Conservation (phyloP, 164 flowering plant species). For the Litsea cubeba region DNA sequence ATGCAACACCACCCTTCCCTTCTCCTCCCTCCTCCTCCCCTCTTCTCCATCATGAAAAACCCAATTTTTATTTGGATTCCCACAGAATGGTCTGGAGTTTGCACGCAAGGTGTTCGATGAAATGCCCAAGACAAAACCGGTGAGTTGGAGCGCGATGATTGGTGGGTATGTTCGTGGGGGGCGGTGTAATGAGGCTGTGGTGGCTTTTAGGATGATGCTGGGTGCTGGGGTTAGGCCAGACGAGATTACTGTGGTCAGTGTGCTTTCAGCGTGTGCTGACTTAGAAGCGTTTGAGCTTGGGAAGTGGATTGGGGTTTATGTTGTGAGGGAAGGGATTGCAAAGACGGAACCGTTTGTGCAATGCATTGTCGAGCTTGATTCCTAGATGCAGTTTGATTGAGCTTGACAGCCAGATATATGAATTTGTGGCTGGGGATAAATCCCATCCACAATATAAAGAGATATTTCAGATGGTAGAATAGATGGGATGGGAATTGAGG, state of each 20-base stretch:
- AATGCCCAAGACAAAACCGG: conserved; percentile 15
- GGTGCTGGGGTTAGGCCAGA: too few species aligned
- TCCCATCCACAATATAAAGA: conserved; percentile 8
- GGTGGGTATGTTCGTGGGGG: too few species aligned
- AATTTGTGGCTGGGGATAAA: conserved; percentile 19
- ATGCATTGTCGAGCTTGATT: conserved; percentile 16
- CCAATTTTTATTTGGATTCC: too few species aligned
- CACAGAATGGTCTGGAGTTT: conserved; percentile 8
- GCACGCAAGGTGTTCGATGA: conserved; percentile 16
- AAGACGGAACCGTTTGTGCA: conserved; percentile 9
- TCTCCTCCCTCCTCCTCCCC: too few species aligned
- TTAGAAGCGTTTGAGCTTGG: too few species aligned
- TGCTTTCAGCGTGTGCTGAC: too few species aligned
- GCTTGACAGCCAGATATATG: conserved; percentile 11
- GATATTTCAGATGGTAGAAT: conserved; percentile 16
- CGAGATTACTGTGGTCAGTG: too few species aligned
- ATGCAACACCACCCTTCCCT: too few species aligned
- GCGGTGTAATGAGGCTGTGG: too few species aligned
- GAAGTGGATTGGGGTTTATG: conserved; percentile 10
- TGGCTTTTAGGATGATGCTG: too few species aligned
- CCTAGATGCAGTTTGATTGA: conserved; percentile 17
- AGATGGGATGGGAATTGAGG: conserved; percentile 14
- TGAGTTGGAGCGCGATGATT: conserved; percentile 19
- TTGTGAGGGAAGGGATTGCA: conserved; percentile 7
- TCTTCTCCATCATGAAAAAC: too few species aligned